Base-by-base conservation (phyloP, 177 flowering plant species). In the Tripterygium wilfordii region DNA sequence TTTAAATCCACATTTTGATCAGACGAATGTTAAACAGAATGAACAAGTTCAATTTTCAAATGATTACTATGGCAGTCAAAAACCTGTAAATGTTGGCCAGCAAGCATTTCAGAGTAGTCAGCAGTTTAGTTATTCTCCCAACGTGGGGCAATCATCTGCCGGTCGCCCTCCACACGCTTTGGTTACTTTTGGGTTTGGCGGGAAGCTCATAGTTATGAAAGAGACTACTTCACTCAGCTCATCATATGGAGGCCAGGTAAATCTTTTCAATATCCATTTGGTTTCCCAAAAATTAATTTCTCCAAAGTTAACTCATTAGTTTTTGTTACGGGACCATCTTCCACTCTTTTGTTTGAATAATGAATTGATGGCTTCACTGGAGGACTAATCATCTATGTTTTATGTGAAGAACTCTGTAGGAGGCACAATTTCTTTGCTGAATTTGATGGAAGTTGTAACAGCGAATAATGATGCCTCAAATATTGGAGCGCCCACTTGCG, bases 161-260 rank as follows among this genome's bases (percentile, higher is more conserved):
- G 91, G 95, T n/a, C 96, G 95, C 53, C 99, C 99, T 59, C 78
- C 89, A 1, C 97, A 89, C 81, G 86, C 97, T 8, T 61, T 92
- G 57, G 91, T 89, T 57, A 67, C 85, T 39, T 92, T 92, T 74
- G 99, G 99, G 12, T 92, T 92, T 77, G 99, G 99, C 47, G 99
- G 99, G 51, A 92, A 89, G 63, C 85, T 92, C 31, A 63, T 92
- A 45, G 78, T 86, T 19, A 71, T 84, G 86, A 92, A 81, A 67
- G 75, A 77, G 52, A 60, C 14, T 36, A 56, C 38, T 58, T 51
- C 71, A 48, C 36, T 53, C 46, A 51, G 46, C 37, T 62, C 80
- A 8, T 61, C 71, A 18, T 74, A 54, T 68, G 82, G 65, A 37
- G 70, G 59, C 65, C 85, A 92, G 96, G 97, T 92, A 51, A 36